phyloP scores from a whole-genome alignment of 306 rosid genomes.

The Cicer judaicum region DNA sequence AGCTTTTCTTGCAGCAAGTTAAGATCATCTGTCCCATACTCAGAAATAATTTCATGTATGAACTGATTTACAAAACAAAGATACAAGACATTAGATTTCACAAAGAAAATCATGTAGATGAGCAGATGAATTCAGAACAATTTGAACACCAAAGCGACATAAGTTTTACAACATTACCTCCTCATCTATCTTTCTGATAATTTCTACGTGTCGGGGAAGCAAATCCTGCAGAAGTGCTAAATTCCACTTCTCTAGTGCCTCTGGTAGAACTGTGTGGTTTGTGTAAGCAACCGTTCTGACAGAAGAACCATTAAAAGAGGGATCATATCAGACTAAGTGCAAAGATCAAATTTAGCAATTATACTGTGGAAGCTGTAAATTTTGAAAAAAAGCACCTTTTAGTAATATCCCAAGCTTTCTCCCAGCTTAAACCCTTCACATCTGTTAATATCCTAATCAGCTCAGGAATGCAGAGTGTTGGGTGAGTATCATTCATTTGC shows the following conservation, averaged over 20 bases:
- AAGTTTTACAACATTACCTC: constrained; percentile 58
- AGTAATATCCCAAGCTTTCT: constrained; percentile 83
- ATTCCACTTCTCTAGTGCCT: constrained; percentile 98
- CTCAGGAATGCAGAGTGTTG: constrained; percentile 94
- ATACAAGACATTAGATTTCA: constrained; percentile 42
- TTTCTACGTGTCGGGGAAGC: constrained; percentile 93
- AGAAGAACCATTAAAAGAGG: constrained; percentile 39
- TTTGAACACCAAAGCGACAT: constrained; percentile 29
- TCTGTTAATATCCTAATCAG: constrained; percentile 75
- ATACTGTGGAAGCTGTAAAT: constrained; percentile 16
- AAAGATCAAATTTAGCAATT: constrained; percentile 11
- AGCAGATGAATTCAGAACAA: constrained; percentile 34
- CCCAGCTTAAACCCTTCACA: constrained; percentile 79
- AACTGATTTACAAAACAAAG: constrained; percentile 60
- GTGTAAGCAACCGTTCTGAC: constrained; percentile 91
- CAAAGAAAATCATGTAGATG: constrained; percentile 8
- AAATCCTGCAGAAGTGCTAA: constrained; percentile 75
- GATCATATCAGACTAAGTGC: constrained; percentile 33
- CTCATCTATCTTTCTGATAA: constrained; percentile 78
- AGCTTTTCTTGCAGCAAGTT: constrained; percentile 68
- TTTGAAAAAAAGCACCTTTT: constrained; percentile 60
- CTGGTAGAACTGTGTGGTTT: constrained; percentile 95
- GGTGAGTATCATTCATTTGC: constrained; percentile 96
- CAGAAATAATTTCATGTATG: constrained; percentile 61
- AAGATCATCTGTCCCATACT: constrained; percentile 68